Base-by-base conservation (phyloP, 208 protist genomes). In the Crithidia brevicula region DNA sequence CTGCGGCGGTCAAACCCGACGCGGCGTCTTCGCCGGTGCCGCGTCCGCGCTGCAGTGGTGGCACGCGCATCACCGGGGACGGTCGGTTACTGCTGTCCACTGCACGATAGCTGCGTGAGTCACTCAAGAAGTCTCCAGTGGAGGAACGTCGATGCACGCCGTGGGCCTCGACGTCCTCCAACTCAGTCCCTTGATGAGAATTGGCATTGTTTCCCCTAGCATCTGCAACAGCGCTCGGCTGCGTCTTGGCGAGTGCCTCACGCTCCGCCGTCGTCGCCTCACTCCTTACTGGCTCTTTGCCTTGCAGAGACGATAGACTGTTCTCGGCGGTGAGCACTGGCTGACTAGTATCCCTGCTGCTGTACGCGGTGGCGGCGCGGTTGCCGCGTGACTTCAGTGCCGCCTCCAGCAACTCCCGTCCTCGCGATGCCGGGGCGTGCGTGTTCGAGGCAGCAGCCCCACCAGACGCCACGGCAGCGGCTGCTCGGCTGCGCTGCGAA, bases 341-440 rank as follows among this genome's bases (percentile, higher is more conserved):
- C 46, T 36, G 31, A n/a, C 1, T 16, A 7, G 46, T 15, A 18
- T 43, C 23, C 36, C 47, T 22, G 25, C 50, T 34, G 25, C 38
- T 47, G 22, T 10, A 25, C 50, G 28, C 11, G 4, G 56, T 4
- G 27, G 53, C 0, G 25, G 11, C 31, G 53, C 69, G 69, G 36
- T 23, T 43, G 6, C 69, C 61, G 34, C 61, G 60, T 0, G 61
- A 65, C 36, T 45, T 64, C n/a, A 75, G 30, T 42, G 69, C 69
- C n/a, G 69, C 69, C 61, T 75, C 69, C 43, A 75, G 54, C 20
- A 75, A 47, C 9, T 75, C 34, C 15, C 52, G 69, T 4, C 69
- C 61, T 23, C 69, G 69, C 36, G 69, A 68, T 10, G 54, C 13
- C 23, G 62, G 1, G 3, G 62, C 45, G 42, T 53, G 40, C 20